Percentiles rank a stretch among this genome's conserved stretches.
These are phyloP conservation scores for Suillus sp. DNA, from an alignment of 768 basidiomycete genomes.

Conservation along the genomic window DNA sequence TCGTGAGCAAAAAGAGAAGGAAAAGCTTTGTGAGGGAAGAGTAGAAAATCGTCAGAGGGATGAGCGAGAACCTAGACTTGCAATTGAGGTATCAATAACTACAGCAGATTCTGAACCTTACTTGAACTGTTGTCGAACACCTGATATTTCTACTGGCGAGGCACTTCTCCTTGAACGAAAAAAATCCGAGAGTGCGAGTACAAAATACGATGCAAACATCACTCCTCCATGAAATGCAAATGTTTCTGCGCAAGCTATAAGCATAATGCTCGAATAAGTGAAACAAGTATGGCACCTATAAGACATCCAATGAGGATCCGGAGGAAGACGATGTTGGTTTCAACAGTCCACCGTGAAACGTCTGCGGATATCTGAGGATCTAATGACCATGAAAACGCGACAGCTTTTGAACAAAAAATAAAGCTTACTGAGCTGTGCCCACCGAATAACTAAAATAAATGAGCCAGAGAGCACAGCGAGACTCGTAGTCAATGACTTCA, in stretches of 20 bases:
- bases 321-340: constrained; percentile 51
- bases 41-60: constrained; percentile 80
- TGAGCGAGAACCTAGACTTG: constrained; percentile 54
- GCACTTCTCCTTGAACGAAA: constrained; percentile 30
- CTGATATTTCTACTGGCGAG: constrained; percentile 38
- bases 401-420: background rate
- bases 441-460: constrained; percentile 64
- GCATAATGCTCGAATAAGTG: background rate
- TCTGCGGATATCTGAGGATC: constrained; percentile 42
- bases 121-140: constrained; percentile 67
- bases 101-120: constrained; percentile 26
- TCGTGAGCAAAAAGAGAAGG: constrained; percentile 76
- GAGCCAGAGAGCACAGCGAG: constrained; percentile 11
- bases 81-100: background rate
- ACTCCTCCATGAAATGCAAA: constrained; percentile 73
- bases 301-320: constrained; percentile 67
- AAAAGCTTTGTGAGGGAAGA: constrained; percentile 85
- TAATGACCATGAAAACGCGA: constrained; percentile 21
- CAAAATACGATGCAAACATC: constrained; percentile 53
- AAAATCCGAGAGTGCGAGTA: constrained; percentile 46
- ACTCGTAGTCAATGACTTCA: constrained; percentile 16
- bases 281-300: constrained; percentile 46
- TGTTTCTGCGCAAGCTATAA: constrained; percentile 54
- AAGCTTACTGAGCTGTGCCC: constrained; percentile 67
- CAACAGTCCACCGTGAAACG: constrained; percentile 52